A percentile compares a stretch with the other conserved stretches of the same genome.
Conservation (phyloP, 805 yeast species). For the Phaffomyces opuntiae region DNA sequence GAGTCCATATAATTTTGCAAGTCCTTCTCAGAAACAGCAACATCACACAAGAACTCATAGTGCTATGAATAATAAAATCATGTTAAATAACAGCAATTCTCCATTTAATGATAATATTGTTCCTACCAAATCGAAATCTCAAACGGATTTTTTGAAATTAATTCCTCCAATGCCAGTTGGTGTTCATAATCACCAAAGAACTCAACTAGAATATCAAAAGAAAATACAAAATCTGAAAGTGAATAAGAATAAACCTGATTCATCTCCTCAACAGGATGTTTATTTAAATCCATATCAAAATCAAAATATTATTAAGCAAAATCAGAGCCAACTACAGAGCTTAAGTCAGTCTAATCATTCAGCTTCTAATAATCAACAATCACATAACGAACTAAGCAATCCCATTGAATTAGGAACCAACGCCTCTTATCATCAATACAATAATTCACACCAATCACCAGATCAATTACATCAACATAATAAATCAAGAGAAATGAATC, state of each 20-base stretch:
- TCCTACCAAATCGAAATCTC: slow-evolving; percentile 1
- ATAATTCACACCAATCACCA: not conserved
- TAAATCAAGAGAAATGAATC: slow-evolving; percentile 6
- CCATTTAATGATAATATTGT: not conserved
- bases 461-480: slow-evolving; percentile 3
- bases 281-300: not conserved
- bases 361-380: not conserved
- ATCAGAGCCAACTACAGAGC: not conserved
- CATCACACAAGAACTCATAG: slow-evolving; percentile 3
- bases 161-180: slow-evolving; percentile 24
- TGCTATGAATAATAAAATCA: not conserved
- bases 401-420: not conserved
- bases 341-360: not conserved
- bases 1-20: not conserved
- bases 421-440: not conserved
- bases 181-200: slow-evolving; percentile 1
- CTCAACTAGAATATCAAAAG: not conserved
- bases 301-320: not conserved
- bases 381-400: not conserved
- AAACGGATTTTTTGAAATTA: slow-evolving; percentile 18
- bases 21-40: not conserved
- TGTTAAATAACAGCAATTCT: too few species aligned
- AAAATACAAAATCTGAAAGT: not conserved
- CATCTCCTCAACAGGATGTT: not conserved
- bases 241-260: too few species aligned